phyloP scores from a whole-genome alignment of 2,329 filamentous ascomycete species.

The Penicillium concentricum region DNA sequence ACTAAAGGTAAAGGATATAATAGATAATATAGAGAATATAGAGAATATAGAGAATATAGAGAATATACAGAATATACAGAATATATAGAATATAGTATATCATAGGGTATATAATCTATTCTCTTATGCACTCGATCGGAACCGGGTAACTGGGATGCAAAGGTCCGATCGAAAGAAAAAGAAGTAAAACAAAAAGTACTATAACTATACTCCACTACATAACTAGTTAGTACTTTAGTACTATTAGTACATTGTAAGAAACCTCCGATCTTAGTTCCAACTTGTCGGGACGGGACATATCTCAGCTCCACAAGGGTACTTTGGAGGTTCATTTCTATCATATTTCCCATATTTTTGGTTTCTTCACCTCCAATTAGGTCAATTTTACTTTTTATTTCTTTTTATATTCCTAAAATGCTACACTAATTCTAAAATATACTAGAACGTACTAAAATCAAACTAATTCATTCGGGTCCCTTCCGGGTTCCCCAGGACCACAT shows the following conservation, averaged over 20 bases:
- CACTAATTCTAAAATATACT: not conserved
- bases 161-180: conserved; percentile 1
- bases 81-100: no score
- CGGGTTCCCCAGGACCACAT: no score
- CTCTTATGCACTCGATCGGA: conserved; percentile 10
- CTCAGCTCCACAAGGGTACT: not conserved
- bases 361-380: not conserved
- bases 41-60: no score
- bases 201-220: no score
- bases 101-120: no score
- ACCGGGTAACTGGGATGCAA: conserved; percentile 17
- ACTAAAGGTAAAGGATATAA: not conserved
- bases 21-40: not conserved
- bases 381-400: not conserved
- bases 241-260: no score
- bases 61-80: not conserved
- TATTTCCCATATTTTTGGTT: not conserved
- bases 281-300: not conserved
- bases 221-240: no score
- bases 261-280: not conserved
- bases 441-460: not conserved
- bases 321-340: not conserved
- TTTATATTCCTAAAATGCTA: not conserved
- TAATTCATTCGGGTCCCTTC: not conserved
- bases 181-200: not conserved